Evolutionary conservation across 306 rosid species (phyloP).

Genomic region (Ochetophila trinervis): DNA sequence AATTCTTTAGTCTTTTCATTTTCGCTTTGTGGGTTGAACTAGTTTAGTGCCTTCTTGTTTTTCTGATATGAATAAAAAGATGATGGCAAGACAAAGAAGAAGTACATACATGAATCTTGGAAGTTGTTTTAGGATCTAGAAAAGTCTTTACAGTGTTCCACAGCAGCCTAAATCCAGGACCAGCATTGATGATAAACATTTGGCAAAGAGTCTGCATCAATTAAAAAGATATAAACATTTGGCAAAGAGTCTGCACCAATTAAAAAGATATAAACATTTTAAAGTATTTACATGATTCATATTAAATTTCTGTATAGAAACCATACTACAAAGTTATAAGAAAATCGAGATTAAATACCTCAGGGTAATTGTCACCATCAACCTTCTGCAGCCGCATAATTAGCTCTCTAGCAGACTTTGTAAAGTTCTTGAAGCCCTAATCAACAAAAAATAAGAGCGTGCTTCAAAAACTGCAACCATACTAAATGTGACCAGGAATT

Average conservation of each 20-base stretch:
- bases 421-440: constrained; percentile 89
- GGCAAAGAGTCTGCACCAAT: constrained; percentile 74
- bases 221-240: constrained; percentile 6
- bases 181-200: constrained; percentile 97
- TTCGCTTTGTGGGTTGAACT: too few relatives aligned
- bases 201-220: constrained; percentile 79
- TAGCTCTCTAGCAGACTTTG: constrained; percentile 89
- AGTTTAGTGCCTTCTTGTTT: too few relatives aligned
- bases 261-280: constrained; percentile 2
- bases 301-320: constrained; percentile 7
- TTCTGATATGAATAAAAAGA: neutral
- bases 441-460: neutral
- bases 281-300: constrained; percentile 6
- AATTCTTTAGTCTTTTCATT: too few relatives aligned
- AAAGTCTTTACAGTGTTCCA: constrained; percentile 89
- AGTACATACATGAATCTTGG: constrained; percentile 83
- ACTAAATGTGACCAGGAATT: constrained; percentile 4
- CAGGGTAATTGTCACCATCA: constrained; percentile 96
- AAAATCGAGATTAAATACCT: constrained; percentile 42
- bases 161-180: constrained; percentile 89
- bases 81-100: constrained; percentile 3
- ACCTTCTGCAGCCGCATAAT: constrained; percentile 76
- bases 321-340: constrained; percentile 1
- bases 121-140: constrained; percentile 92
- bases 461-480: constrained; percentile 3